Base-by-base conservation (phyloP, 2,329 filamentous ascomycete genomes). In the Hypomyces rosellus region DNA sequence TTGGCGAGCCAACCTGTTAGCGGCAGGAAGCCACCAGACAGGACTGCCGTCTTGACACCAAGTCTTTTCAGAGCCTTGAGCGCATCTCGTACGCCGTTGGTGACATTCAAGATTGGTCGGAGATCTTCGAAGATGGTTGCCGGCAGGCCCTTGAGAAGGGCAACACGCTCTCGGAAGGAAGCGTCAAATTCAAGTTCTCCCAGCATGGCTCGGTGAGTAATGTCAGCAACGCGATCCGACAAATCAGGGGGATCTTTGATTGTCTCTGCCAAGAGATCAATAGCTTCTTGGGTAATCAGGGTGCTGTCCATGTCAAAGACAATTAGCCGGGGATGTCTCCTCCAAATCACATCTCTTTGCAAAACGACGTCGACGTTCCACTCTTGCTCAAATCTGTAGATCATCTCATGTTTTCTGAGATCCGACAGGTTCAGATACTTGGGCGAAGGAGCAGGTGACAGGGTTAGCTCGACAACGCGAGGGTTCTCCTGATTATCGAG, bases 251-350 rank as follows among this genome's bases (percentile, higher is more conserved):
- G 72, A 69, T 87, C 72, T 44, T 71, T 75, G 61, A 96, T 82
- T 36, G 86, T 86, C 48, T 86, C 84, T 4, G 93, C 93, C 50
- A 99, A 85, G 61, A 97, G 84, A 68, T 99, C 93, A 64, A 99
- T 97, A 54, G 96, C 91, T 72, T 99, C 93, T 68, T 99, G 91
- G 48, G 92, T 87, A 65, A 99, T 97, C 53, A 99, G 79, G 0
- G 93, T 99, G 68, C 87, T 93, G 72, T 99, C 93, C 93, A 99
- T 99, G 68, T 99, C 93, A 63, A 99, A 99, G 33, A 96, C 89
- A 3, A 92, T 90, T 11, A 97, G 76, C 8, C 92, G 82, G 57
- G 91, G 91, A 68, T 95, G 82, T 25, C 85, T 80, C 52, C 89
- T 77, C 74, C 85, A 89, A 33, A 92, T 75, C 30, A 74, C 80